Evolutionary conservation across 163 green algal species (phyloP).

Genomic region (Dunaliella salina): DNA sequence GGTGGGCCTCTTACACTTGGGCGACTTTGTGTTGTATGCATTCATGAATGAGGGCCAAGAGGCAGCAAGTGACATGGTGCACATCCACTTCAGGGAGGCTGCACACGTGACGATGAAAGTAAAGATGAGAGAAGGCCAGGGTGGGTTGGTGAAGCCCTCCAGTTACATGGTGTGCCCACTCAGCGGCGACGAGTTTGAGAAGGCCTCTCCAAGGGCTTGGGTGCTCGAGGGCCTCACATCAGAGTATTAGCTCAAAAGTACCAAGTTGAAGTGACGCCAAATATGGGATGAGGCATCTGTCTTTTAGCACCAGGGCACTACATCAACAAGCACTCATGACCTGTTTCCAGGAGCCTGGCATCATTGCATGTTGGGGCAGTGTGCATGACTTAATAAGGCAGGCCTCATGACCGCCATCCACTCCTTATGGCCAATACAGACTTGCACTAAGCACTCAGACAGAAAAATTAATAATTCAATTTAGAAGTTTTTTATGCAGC

Average conservation of each 20-base stretch:
- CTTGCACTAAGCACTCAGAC: no score
- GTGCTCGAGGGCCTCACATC: constrained; percentile 16
- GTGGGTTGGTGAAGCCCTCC: background rate
- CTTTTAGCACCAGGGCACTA: no score
- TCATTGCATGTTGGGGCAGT: no score
- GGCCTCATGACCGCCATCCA: no score
- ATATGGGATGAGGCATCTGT: no score
- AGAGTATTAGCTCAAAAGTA: background rate
- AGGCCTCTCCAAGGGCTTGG: background rate
- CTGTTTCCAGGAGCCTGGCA: no score
- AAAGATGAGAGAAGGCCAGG: background rate
- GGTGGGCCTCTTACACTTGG: constrained; percentile 8
- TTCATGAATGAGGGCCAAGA: background rate
- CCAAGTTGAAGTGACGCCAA: no score
- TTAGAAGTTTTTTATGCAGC: no score
- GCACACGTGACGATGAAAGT: constrained; percentile 7
- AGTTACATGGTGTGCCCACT: background rate
- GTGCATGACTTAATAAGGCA: no score
- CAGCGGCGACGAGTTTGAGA: background rate
- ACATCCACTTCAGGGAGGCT: constrained; percentile 2
- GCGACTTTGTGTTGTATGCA: constrained; percentile 1
- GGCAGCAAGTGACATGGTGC: background rate
- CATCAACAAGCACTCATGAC: no score
- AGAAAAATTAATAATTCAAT: no score
- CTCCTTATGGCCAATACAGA: no score